phyloP scores from a whole-genome alignment of 805 yeast species.

The Barnettozyma botsteinii region DNA sequence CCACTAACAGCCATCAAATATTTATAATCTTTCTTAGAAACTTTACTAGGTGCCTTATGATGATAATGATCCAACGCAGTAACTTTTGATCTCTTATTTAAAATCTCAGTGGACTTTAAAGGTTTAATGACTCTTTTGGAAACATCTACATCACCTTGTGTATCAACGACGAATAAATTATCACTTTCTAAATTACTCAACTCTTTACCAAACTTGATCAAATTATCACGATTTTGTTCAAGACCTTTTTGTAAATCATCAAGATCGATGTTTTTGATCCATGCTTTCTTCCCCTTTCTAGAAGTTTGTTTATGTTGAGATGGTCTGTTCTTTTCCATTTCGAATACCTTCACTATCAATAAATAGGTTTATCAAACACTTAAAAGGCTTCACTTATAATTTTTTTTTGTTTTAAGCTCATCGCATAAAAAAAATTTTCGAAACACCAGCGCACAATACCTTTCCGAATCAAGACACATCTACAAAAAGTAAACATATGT shows the following conservation, averaged over 20 bases:
- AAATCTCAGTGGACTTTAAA: slow-evolving; percentile 39
- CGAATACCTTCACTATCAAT: too few species aligned
- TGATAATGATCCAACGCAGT: slow-evolving; percentile 45
- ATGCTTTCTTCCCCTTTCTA: slow-evolving; percentile 86
- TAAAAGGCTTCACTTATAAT: background rate
- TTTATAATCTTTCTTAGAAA: slow-evolving; percentile 55
- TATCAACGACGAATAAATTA: slow-evolving; percentile 61
- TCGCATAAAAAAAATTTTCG: slow-evolving; percentile 5
- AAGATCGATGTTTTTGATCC: slow-evolving; percentile 90
- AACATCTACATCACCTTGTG: slow-evolving; percentile 49
- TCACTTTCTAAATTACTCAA: slow-evolving; percentile 34
- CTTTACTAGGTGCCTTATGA: slow-evolving; percentile 39
- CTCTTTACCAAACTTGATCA: slow-evolving; percentile 45
- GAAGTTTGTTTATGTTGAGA: slow-evolving; percentile 64
- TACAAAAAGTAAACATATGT: too few species aligned
- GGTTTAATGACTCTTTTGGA: slow-evolving; percentile 35
- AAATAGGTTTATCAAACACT: too few species aligned
- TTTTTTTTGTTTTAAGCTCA: slow-evolving; percentile 5
- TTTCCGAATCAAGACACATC: background rate
- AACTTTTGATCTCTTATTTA: slow-evolving; percentile 72
- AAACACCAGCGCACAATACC: background rate
- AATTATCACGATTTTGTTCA: slow-evolving; percentile 61
- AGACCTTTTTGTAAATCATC: slow-evolving; percentile 70
- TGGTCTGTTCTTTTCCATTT: slow-evolving; percentile 44
- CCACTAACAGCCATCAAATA: slow-evolving; percentile 74